phyloP scores from a whole-genome alignment of 345 rosid genomes.

The Salix exigua region DNA sequence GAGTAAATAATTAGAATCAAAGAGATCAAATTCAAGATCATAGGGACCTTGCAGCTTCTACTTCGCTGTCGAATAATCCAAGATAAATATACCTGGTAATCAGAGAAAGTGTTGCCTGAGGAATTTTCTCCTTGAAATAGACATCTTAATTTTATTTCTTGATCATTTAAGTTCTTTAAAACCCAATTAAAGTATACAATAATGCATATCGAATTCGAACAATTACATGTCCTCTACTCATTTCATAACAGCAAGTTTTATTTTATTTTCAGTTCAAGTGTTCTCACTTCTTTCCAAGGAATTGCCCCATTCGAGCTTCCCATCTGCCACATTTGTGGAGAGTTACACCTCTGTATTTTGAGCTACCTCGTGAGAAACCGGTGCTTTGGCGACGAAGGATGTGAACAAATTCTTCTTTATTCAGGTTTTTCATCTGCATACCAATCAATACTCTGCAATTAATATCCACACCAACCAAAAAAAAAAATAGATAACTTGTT shows the following conservation, averaged over 20 bases:
- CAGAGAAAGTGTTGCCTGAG: constrained; percentile 7
- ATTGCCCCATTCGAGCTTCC: constrained; percentile 24
- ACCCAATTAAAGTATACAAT: neutral
- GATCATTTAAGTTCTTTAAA: neutral
- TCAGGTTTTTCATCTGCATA: constrained; percentile 23
- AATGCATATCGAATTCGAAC: neutral
- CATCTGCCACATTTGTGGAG: constrained; percentile 24
- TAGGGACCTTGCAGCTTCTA: constrained; percentile 93
- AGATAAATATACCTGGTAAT: constrained; percentile 80
- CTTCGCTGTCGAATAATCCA: constrained; percentile 92
- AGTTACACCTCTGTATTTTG: constrained; percentile 18
- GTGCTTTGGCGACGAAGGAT: constrained; percentile 19
- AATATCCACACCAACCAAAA: neutral
- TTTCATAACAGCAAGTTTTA: neutral
- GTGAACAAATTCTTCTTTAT: constrained; percentile 24
- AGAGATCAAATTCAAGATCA: constrained; percentile 46
- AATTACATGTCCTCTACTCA: neutral
- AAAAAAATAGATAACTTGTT: neutral
- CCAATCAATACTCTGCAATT: neutral
- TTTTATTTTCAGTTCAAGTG: neutral
- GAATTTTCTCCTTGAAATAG: neutral
- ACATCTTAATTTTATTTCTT: neutral
- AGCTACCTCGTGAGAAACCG: constrained; percentile 13
- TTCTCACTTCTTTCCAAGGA: constrained; percentile 24
- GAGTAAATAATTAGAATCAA: neutral